Percentiles rank a stretch among this genome's conserved stretches.
phyloP scores from a whole-genome alignment of 192 early-diverging fungal genomes.

The Coemansia sp. region DNA sequence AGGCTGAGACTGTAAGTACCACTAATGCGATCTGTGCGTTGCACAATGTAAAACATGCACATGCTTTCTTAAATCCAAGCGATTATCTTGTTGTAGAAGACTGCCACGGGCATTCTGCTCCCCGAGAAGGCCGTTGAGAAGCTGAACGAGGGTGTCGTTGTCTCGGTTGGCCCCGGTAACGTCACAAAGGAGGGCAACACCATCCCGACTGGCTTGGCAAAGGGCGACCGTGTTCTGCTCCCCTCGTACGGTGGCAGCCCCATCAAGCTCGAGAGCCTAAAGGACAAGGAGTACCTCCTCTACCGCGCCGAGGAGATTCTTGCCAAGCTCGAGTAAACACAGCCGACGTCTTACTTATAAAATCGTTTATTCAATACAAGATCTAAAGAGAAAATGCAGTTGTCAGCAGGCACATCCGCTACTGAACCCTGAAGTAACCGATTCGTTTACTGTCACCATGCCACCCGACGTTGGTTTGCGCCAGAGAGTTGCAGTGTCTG shows the following conservation, averaged over 20 bases:
- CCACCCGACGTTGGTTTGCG: slow-evolving; percentile 52
- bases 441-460: slow-evolving; percentile 42
- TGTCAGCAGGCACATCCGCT: slow-evolving; percentile 40
- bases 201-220: slow-evolving; percentile 76
- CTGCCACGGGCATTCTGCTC: slow-evolving; percentile 92
- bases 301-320: slow-evolving; percentile 93
- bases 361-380: not conserved
- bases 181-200: slow-evolving; percentile 82
- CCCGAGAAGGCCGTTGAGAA: slow-evolving; percentile 99
- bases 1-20: slow-evolving; percentile 67
- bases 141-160: slow-evolving; percentile 93
- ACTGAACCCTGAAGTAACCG: slow-evolving; percentile 37
- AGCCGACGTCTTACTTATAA: not conserved
- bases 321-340: slow-evolving; percentile 73
- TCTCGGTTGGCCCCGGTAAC: slow-evolving; percentile 91
- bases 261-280: slow-evolving; percentile 78
- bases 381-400: not conserved
- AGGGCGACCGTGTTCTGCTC: slow-evolving; percentile 94
- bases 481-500: slow-evolving; percentile 69
- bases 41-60: not conserved
- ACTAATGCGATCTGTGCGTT: not conserved
- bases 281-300: slow-evolving; percentile 83
- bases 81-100: slow-evolving; percentile 65
- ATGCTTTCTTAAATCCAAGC: not conserved
- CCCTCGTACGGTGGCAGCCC: slow-evolving; percentile 92